These are phyloP conservation scores for Pseudocercospora crystallina DNA, from an alignment of 2,329 filamentous ascomycete genomes.

Conservation along the genomic window DNA sequence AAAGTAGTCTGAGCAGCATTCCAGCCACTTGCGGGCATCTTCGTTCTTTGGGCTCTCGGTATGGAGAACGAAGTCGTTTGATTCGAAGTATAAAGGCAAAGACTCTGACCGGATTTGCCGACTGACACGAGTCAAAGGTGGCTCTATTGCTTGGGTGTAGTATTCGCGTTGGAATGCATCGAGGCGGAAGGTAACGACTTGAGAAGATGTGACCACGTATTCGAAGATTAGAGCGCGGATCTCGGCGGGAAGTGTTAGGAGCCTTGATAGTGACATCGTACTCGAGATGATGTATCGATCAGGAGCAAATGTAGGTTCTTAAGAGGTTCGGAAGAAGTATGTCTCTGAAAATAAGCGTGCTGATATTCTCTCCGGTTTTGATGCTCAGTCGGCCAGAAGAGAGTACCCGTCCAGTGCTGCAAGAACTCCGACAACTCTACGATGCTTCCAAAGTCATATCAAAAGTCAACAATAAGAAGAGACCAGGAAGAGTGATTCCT, in stretches of 20 bases:
- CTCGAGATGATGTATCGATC: too few species aligned
- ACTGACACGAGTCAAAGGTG: slow-evolving; percentile 29
- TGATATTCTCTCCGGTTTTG: too few species aligned
- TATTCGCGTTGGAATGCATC: slow-evolving; percentile 31
- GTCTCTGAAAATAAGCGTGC: too few species aligned
- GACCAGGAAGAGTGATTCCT: too few species aligned
- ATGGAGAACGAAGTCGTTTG: slow-evolving; percentile 33
- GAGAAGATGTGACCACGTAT: slow-evolving; percentile 25
- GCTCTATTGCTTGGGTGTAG: slow-evolving; percentile 29
- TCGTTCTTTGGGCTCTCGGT: slow-evolving; percentile 30
- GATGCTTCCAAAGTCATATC: too few species aligned
- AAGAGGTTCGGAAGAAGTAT: too few species aligned
- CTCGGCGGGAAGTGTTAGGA: slow-evolving; percentile 29
- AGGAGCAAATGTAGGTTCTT: too few species aligned
- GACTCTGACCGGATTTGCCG: slow-evolving; percentile 30
- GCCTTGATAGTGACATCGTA: slow-evolving; percentile 14
- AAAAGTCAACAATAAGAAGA: too few species aligned
- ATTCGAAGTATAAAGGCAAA: slow-evolving; percentile 31
- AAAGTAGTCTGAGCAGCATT: slow-evolving; percentile 22
- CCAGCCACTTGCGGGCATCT: slow-evolving; percentile 30
- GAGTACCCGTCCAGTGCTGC: too few species aligned
- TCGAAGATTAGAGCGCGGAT: slow-evolving; percentile 29
- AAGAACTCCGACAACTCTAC: too few species aligned
- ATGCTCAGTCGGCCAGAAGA: too few species aligned
- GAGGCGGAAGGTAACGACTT: slow-evolving; percentile 32